phyloP scores from a whole-genome alignment of 2,329 filamentous ascomycete genomes.

The Ploettnerulaceae sp. region DNA sequence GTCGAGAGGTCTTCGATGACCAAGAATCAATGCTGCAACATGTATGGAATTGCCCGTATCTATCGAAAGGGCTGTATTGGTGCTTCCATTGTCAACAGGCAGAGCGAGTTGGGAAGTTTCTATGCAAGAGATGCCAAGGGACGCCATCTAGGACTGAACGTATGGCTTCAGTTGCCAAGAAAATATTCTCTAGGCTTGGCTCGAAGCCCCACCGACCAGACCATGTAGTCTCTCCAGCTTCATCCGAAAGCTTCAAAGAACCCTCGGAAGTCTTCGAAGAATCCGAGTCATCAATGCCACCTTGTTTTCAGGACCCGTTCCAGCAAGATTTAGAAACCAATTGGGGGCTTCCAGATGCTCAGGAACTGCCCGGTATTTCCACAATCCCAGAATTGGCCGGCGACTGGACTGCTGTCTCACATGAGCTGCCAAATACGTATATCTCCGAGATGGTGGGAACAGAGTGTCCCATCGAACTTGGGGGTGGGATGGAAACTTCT shows the following conservation, averaged over 20 bases:
- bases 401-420: constrained; percentile 18
- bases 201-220: constrained; percentile 19
- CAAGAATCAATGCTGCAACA: constrained; percentile 30
- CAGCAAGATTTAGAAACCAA: constrained; percentile 1
- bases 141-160: constrained; percentile 24
- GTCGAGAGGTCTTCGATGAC: constrained; percentile 21
- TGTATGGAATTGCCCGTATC: constrained; percentile 27
- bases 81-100: constrained; percentile 29
- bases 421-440: constrained; percentile 24
- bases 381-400: constrained; percentile 13
- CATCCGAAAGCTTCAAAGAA: constrained; percentile 8
- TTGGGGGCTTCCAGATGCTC: constrained; percentile 11
- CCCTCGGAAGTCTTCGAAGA: constrained; percentile 1
- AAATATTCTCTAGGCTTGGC: constrained; percentile 28
- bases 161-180: constrained; percentile 28
- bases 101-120: constrained; percentile 26
- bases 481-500: constrained; percentile 14
- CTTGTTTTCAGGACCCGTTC: neutral
- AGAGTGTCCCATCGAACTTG: constrained; percentile 22
- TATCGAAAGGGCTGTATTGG: constrained; percentile 29
- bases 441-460: constrained; percentile 27
- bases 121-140: constrained; percentile 27
- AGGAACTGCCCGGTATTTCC: constrained; percentile 16
- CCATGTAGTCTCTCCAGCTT: neutral
- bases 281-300: neutral